Conservation (phyloP, 2,329 filamentous ascomycete species). For the Dactylonectria estremocensis region DNA sequence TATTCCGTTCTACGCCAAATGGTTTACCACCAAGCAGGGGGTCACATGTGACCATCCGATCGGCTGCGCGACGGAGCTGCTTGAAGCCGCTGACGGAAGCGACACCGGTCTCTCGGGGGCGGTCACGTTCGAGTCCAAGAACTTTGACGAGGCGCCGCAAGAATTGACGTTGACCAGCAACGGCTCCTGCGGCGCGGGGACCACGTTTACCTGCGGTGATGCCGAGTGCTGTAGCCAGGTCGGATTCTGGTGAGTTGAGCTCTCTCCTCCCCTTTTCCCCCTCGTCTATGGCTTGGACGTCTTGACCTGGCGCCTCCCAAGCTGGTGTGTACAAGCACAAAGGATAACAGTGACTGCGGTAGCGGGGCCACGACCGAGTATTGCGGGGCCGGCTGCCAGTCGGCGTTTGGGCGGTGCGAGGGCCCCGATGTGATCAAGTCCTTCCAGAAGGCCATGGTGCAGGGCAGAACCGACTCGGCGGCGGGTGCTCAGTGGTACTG, state of each 20-base stretch:
- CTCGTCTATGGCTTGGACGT: neutral
- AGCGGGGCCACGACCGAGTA: constrained; percentile 39
- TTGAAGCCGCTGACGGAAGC: constrained; percentile 73
- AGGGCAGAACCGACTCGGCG: constrained; percentile 60
- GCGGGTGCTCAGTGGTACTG: constrained; percentile 71
- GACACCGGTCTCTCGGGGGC: constrained; percentile 68
- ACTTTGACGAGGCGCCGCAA: constrained; percentile 40
- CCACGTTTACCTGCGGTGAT: constrained; percentile 33
- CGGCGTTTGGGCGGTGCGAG: constrained; percentile 37
- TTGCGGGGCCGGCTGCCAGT: constrained; percentile 42
- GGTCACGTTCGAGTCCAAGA: constrained; percentile 56
- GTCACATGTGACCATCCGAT: constrained; percentile 64
- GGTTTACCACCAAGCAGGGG: constrained; percentile 69
- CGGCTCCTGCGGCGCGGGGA: constrained; percentile 39
- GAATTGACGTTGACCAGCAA: constrained; percentile 39
- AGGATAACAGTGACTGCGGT: neutral
- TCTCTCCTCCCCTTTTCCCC: neutral
- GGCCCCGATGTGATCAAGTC: constrained; percentile 36
- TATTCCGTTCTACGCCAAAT: constrained; percentile 80
- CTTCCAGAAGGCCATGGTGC: constrained; percentile 59
- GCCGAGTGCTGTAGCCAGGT: constrained; percentile 37
- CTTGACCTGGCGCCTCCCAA: neutral
- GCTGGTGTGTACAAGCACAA: neutral
- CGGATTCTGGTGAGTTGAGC: constrained; percentile 42
- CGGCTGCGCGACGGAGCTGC: constrained; percentile 71